A percentile compares a stretch with the other conserved stretches of the same genome.
These are phyloP conservation scores for Melanomma pulvis-pyrius DNA, from an alignment of 495 filamentous ascomycete genomes.

Conservation along the genomic window DNA sequence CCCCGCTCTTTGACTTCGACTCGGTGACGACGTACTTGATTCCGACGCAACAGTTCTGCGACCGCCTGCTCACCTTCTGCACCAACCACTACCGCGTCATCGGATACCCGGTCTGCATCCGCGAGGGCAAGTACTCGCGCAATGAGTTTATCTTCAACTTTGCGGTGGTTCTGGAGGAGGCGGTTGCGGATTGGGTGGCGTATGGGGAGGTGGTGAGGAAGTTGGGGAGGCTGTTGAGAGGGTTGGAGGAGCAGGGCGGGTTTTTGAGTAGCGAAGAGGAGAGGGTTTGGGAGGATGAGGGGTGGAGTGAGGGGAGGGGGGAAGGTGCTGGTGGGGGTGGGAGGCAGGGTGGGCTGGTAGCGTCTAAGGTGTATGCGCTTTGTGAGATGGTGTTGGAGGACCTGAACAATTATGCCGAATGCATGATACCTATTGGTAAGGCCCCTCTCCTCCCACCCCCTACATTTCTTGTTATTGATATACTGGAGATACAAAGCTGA, in stretches of 20 bases:
- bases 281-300: conserved; percentile 35
- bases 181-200: conserved; percentile 60
- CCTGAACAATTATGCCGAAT: conserved; percentile 95
- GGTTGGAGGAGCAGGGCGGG: conserved; percentile 81
- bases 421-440: conserved; percentile 91
- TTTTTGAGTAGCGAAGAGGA: conserved; percentile 66
- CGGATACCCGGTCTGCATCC: conserved; percentile 85
- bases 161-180: conserved; percentile 77
- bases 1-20: conserved; percentile 79
- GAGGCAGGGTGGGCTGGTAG: conserved; percentile 47
- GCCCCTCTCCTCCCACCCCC: conserved; percentile 13
- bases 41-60: conserved; percentile 87
- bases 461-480: not conserved
- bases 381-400: conserved; percentile 93
- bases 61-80: conserved; percentile 79
- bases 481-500: not conserved
- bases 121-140: conserved; percentile 60
- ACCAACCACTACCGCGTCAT: conserved; percentile 78
- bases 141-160: conserved; percentile 99
- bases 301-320: conserved; percentile 12
- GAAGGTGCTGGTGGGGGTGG: not conserved
- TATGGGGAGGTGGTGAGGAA: conserved; percentile 86
- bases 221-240: conserved; percentile 79
- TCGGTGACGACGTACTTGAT: conserved; percentile 87
- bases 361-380: conserved; percentile 72